phyloP scores from a whole-genome alignment of 805 yeast genomes.

The Blastobotrys parvus region DNA sequence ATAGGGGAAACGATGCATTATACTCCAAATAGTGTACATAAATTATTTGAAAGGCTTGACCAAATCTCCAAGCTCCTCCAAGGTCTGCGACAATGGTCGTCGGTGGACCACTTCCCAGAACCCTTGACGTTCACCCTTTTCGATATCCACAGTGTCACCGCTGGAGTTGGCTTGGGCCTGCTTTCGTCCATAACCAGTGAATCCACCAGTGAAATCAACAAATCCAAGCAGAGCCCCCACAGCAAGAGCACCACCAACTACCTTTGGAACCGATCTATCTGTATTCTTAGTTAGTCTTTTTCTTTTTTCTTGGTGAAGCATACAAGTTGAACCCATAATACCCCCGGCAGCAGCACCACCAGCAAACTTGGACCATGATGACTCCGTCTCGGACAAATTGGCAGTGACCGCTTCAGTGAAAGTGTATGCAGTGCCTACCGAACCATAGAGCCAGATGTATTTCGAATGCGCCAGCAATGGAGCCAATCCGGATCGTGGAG shows the following conservation, averaged over 20 bases:
- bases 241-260: slow-evolving; percentile 40
- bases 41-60: slow-evolving; percentile 17
- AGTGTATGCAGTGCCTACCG: slow-evolving; percentile 37
- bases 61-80: slow-evolving; percentile 56
- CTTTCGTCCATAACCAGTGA: slow-evolving; percentile 21
- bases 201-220: slow-evolving; percentile 26
- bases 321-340: slow-evolving; percentile 31
- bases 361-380: slow-evolving; percentile 48
- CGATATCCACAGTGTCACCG: slow-evolving; percentile 30
- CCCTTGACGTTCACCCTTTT: slow-evolving; percentile 38
- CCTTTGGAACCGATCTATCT: slow-evolving; percentile 28
- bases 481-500: slow-evolving; percentile 24
- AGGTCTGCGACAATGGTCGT: slow-evolving; percentile 73
- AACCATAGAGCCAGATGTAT: slow-evolving; percentile 17
- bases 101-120: slow-evolving; percentile 79
- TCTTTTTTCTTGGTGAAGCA: too few relatives aligned
- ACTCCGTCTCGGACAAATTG: slow-evolving; percentile 55
- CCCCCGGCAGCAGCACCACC: slow-evolving; percentile 43
- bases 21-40: too few relatives aligned
- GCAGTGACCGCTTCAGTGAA: slow-evolving; percentile 39
- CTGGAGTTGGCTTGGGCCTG: slow-evolving; percentile 20
- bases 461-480: slow-evolving; percentile 23
- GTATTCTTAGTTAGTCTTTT: too few relatives aligned
- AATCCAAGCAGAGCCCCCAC: slow-evolving; percentile 39
- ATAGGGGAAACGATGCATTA: too few relatives aligned